Conservation (phyloP, 2,329 filamentous ascomycete genomes). For the Talaromyces funiculosus region DNA sequence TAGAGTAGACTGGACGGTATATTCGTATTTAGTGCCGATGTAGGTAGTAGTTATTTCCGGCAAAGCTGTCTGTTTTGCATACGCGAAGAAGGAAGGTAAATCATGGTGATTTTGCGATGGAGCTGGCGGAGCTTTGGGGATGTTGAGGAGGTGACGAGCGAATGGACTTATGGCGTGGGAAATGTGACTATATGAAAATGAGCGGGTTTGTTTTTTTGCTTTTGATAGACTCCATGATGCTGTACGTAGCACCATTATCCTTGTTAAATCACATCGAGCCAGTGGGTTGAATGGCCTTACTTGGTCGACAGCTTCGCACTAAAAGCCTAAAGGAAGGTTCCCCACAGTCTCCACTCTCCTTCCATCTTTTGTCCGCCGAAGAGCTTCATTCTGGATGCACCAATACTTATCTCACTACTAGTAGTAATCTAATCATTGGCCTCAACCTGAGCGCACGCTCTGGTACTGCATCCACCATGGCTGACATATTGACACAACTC, state of each 20-base stretch:
- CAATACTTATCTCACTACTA: no score
- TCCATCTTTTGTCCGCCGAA: not conserved
- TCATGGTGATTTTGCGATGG: conserved; percentile 32
- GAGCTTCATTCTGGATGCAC: not conserved
- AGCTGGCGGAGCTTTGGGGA: conserved; percentile 30
- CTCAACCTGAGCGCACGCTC: not conserved
- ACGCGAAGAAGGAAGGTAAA: conserved; percentile 36
- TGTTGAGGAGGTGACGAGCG: conserved; percentile 31
- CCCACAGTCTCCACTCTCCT: conserved; percentile 1
- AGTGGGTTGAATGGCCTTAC: not conserved
- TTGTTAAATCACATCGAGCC: not conserved
- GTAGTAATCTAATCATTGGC: not conserved
- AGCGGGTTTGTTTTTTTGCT: not conserved
- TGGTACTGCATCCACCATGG: conserved; percentile 24
- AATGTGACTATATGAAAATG: conserved; percentile 10
- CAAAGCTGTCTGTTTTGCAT: conserved; percentile 35
- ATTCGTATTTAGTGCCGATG: conserved; percentile 45
- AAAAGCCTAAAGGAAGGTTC: not conserved
- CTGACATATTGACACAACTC: conserved; percentile 46
- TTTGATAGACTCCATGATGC: not conserved
- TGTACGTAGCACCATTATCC: conserved; percentile 5
- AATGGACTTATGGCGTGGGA: conserved; percentile 20
- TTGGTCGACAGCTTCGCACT: not conserved
- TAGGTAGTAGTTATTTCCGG: conserved; percentile 36
- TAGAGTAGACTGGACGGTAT: conserved; percentile 37